Percentiles rank a stretch among this genome's conserved stretches.
phyloP scores from a whole-genome alignment of 495 filamentous ascomycete genomes.

The Cairneyella variabilis region DNA sequence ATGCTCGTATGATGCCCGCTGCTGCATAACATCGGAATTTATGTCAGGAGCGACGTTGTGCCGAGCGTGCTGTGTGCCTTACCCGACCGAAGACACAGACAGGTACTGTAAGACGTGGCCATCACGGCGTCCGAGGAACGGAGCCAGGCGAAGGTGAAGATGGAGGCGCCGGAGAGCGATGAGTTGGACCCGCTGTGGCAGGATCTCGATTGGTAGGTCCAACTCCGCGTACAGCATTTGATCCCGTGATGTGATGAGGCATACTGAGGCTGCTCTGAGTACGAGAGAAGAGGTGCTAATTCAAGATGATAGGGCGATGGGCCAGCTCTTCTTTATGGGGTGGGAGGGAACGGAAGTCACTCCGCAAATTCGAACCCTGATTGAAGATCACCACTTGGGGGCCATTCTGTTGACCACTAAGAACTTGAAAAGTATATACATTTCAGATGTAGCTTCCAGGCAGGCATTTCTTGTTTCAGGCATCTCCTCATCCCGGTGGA shows the following conservation, averaged over 20 bases:
- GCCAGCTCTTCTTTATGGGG: conserved; percentile 76
- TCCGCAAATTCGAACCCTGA: conserved; percentile 77
- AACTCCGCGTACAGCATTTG: too few relatives aligned
- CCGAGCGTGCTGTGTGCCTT: background rate
- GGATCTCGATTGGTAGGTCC: conserved; percentile 56
- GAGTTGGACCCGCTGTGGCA: conserved; percentile 67
- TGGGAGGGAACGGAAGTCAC: conserved; percentile 89
- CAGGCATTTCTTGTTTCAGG: too few relatives aligned
- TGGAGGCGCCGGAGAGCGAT: conserved; percentile 24
- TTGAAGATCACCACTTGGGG: conserved; percentile 79
- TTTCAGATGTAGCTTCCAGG: background rate
- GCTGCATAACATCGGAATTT: too few relatives aligned
- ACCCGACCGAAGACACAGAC: background rate
- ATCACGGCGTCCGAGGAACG: conserved; percentile 6
- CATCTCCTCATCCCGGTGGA: too few relatives aligned
- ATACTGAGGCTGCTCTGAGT: too few relatives aligned
- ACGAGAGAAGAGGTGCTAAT: too few relatives aligned
- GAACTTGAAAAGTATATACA: conserved; percentile 75
- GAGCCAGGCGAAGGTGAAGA: conserved; percentile 13
- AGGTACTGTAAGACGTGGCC: background rate
- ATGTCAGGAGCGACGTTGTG: conserved; percentile 16
- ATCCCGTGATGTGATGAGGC: too few relatives aligned
- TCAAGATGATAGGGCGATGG: conserved; percentile 65
- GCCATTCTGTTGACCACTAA: conserved; percentile 84
- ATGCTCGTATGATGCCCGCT: conserved; percentile 4